Evolutionary conservation across 139 green algal species (phyloP).

Genomic region (Chlamydomonas urium): DNA sequence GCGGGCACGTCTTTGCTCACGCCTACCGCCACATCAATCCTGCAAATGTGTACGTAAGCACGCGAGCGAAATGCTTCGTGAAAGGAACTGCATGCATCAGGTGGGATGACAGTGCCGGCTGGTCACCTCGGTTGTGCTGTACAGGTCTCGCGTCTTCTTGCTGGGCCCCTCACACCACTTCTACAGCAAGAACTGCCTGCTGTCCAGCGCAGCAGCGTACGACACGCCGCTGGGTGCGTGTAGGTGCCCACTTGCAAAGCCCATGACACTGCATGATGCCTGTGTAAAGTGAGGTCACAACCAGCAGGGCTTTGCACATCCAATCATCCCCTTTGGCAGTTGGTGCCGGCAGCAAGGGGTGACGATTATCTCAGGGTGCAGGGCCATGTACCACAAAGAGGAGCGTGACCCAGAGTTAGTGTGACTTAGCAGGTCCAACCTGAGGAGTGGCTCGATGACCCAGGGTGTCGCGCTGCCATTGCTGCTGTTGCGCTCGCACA

Average conservation of each 20-base stretch:
- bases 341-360: too few relatives aligned
- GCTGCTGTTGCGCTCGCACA: too few relatives aligned
- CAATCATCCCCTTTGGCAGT: too few relatives aligned
- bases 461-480: too few relatives aligned
- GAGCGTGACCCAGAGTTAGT: too few relatives aligned
- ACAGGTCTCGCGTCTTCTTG: constrained; percentile 77
- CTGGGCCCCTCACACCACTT: constrained; percentile 88
- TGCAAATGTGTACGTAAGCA: constrained; percentile 48
- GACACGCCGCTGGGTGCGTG: constrained; percentile 76
- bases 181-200: constrained; percentile 69
- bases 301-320: too few relatives aligned
- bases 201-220: constrained; percentile 65
- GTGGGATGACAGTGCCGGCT: background rate
- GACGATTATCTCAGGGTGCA: too few relatives aligned
- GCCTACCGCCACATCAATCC: constrained; percentile 74
- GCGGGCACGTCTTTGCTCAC: constrained; percentile 78
- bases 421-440: too few relatives aligned
- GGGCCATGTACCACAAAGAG: too few relatives aligned
- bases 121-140: background rate
- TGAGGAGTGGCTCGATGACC: too few relatives aligned
- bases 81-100: background rate
- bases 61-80: background rate
- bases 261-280: background rate
- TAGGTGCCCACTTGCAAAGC: background rate
- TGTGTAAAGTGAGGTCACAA: too few relatives aligned